phyloP scores from a whole-genome alignment of 176 grass and related monocot species.

The Aegilops speltoides region DNA sequence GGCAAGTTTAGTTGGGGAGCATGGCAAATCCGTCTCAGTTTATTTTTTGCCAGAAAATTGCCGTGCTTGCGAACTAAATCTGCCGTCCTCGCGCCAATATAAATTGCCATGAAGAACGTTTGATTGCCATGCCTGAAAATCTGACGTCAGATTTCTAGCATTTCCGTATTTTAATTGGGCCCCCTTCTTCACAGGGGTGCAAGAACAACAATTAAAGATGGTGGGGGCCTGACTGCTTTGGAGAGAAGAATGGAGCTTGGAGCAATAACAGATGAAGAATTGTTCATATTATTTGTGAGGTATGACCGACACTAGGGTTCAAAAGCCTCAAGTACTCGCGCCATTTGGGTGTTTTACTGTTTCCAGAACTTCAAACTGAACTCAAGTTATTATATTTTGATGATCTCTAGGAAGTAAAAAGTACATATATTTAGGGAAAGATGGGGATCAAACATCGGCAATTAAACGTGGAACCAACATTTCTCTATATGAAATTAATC shows the following conservation, averaged over 20 bases:
- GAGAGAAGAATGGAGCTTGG: slow-evolving; percentile 99
- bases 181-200: slow-evolving; percentile 58
- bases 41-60: too few relatives aligned
- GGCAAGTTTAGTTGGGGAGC: too few relatives aligned
- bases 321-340: background rate
- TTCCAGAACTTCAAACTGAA: background rate
- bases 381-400: background rate
- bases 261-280: slow-evolving; percentile 92
- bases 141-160: too few relatives aligned
- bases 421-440: background rate
- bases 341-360: background rate
- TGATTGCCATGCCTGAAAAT: too few relatives aligned
- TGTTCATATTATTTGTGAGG: slow-evolving; percentile 92
- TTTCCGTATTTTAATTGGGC: too few relatives aligned
- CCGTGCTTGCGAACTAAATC: too few relatives aligned
- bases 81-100: too few relatives aligned
- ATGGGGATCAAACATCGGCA: background rate
- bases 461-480: background rate
- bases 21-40: too few relatives aligned
- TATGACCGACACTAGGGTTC: background rate
- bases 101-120: too few relatives aligned
- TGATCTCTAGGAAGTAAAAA: background rate
- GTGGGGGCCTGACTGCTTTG: slow-evolving; percentile 76
- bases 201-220: slow-evolving; percentile 82
- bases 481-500: background rate